Conservation (phyloP, 2,329 filamentous ascomycete species). For the Colletotrichum truncatum region DNA sequence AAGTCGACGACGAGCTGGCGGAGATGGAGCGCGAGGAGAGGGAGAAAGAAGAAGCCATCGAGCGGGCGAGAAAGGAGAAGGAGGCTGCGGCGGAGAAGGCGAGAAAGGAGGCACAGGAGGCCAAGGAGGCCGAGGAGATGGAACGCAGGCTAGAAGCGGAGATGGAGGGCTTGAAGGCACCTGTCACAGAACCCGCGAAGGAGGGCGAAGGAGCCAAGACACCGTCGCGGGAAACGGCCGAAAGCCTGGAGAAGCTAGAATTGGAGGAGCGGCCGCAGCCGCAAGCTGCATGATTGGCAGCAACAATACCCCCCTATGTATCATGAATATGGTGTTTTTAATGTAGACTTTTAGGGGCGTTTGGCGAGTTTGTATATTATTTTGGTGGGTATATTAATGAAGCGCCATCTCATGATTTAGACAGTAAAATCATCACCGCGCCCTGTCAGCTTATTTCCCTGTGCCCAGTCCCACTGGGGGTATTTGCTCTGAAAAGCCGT, state of each 20-base stretch:
- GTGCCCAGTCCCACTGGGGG: background rate
- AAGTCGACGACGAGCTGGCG: slow-evolving; percentile 89
- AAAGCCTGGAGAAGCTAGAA: slow-evolving; percentile 47
- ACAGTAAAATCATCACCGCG: background rate
- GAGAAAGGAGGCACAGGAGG: slow-evolving; percentile 53
- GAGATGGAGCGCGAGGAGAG: slow-evolving; percentile 72
- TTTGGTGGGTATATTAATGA: slow-evolving; percentile 12
- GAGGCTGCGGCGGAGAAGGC: slow-evolving; percentile 50
- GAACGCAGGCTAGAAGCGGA: slow-evolving; percentile 57
- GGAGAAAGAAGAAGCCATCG: slow-evolving; percentile 58
- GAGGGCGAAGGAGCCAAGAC: slow-evolving; percentile 39
- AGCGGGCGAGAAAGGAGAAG: slow-evolving; percentile 49
- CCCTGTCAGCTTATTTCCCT: slow-evolving; percentile 15
- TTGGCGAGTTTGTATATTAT: background rate
- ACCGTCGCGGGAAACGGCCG: slow-evolving; percentile 40
- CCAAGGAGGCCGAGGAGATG: slow-evolving; percentile 59
- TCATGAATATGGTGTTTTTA: background rate
- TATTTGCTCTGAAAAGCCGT: slow-evolving; percentile 25
- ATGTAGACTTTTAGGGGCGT: background rate
- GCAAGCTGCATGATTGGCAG: slow-evolving; percentile 29
- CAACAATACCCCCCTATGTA: background rate
- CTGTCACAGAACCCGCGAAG: slow-evolving; percentile 27
- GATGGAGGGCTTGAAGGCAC: slow-evolving; percentile 13
- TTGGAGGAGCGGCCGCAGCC: slow-evolving; percentile 41
- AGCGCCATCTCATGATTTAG: slow-evolving; percentile 9